These are phyloP conservation scores for Fonsecaea nubica DNA, from an alignment of 2,329 filamentous ascomycete species.

Conservation along the genomic window DNA sequence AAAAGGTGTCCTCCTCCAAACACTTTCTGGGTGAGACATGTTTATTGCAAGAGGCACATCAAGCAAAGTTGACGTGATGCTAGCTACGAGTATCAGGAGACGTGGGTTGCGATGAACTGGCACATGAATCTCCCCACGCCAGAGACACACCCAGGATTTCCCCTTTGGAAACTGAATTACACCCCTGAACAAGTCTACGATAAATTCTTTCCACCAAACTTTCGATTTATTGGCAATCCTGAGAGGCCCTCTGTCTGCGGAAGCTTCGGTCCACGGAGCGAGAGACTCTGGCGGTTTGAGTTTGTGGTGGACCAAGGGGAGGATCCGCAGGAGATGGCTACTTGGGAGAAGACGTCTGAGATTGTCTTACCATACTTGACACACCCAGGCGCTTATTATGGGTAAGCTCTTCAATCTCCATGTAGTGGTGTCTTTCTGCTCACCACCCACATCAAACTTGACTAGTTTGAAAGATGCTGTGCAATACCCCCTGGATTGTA, in stretches of 20 bases:
- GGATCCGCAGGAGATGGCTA: slow-evolving; percentile 45
- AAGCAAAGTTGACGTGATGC: slow-evolving; percentile 2
- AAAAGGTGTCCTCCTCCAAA: slow-evolving; percentile 49
- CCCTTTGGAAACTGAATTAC: slow-evolving; percentile 56
- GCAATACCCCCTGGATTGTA: slow-evolving; percentile 54
- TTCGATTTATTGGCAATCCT: slow-evolving; percentile 55
- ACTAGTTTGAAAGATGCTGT: slow-evolving; percentile 38
- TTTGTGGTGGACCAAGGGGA: slow-evolving; percentile 44
- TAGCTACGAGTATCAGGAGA: slow-evolving; percentile 40
- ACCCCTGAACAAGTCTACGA: slow-evolving; percentile 57
- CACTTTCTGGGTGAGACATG: slow-evolving; percentile 25
- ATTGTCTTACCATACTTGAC: slow-evolving; percentile 45
- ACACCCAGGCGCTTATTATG: slow-evolving; percentile 38
- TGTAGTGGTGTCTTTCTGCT: not conserved
- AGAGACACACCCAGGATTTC: slow-evolving; percentile 56
- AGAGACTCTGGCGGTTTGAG: slow-evolving; percentile 55
- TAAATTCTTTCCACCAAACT: slow-evolving; percentile 54
- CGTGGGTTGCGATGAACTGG: slow-evolving; percentile 59
- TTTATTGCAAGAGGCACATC: not conserved
- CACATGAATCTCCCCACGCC: slow-evolving; percentile 53
- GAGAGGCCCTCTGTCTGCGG: slow-evolving; percentile 53
- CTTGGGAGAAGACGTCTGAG: slow-evolving; percentile 39
- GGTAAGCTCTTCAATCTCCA: slow-evolving; percentile 27
- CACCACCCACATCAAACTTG: not conserved
- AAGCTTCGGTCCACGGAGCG: slow-evolving; percentile 51